Conservation (phyloP, 176 grass and related monocot genomes). For the Thalia dealbata region DNA sequence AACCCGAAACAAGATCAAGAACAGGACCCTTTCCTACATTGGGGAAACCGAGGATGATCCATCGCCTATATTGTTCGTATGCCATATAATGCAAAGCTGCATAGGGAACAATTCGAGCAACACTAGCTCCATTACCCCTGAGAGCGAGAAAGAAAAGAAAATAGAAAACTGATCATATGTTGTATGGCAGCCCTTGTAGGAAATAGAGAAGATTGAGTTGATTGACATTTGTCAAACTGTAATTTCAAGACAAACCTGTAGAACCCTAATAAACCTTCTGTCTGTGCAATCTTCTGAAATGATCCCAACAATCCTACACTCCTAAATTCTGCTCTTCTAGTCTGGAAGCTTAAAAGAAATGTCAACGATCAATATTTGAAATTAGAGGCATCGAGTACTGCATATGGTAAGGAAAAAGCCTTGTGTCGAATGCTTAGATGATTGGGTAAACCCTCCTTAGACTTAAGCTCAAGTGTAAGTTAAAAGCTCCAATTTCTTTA, state of each 20-base stretch:
- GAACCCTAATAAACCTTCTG: slow-evolving; percentile 89
- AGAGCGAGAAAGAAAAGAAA: slow-evolving; percentile 2
- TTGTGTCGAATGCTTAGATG: neutral
- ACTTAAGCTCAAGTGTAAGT: too few relatives aligned
- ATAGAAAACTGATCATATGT: slow-evolving; percentile 5
- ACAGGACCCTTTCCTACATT: slow-evolving; percentile 68
- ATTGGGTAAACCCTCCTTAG: too few relatives aligned
- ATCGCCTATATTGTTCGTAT: slow-evolving; percentile 93
- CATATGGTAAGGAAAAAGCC: neutral
- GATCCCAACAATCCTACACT: slow-evolving; percentile 74
- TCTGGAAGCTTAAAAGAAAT: slow-evolving; percentile 33
- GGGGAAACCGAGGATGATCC: slow-evolving; percentile 85
- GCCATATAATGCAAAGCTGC: slow-evolving; percentile 96
- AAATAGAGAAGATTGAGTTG: slow-evolving; percentile 11
- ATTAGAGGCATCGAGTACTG: neutral
- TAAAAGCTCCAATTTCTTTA: too few relatives aligned
- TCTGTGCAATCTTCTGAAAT: slow-evolving; percentile 66
- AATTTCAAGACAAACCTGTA: slow-evolving; percentile 54
- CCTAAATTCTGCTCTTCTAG: slow-evolving; percentile 76
- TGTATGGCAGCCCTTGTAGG: neutral
- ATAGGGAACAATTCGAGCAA: slow-evolving; percentile 94
- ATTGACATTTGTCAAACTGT: neutral
- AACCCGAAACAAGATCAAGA: slow-evolving; percentile 76
- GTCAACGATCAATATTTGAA: slow-evolving; percentile 6
- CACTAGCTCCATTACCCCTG: slow-evolving; percentile 90